phyloP scores from a whole-genome alignment of 2,329 filamentous ascomycete species.

The Metarhizium anisopliae region DNA sequence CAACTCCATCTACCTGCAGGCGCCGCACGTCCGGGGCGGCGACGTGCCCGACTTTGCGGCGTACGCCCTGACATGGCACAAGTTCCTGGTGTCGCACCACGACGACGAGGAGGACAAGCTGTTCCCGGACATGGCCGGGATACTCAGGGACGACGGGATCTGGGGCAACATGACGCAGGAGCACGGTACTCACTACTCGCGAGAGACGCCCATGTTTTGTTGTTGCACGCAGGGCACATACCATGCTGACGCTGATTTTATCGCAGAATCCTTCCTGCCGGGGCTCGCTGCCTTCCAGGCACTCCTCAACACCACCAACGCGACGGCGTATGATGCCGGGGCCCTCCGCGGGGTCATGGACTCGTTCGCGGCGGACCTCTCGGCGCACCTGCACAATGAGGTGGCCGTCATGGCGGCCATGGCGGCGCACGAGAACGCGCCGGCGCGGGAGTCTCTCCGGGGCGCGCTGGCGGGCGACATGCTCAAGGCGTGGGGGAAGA shows the following conservation, averaged over 20 bases:
- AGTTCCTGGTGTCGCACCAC: slow-evolving; percentile 51
- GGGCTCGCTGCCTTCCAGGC: slow-evolving; percentile 42
- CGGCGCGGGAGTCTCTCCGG: slow-evolving; percentile 34
- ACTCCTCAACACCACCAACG: slow-evolving; percentile 37
- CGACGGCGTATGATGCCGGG: slow-evolving; percentile 22
- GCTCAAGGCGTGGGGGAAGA: slow-evolving; percentile 55
- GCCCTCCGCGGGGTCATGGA: slow-evolving; percentile 41
- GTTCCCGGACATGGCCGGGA: slow-evolving; percentile 44
- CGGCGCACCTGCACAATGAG: slow-evolving; percentile 46
- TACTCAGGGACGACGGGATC: slow-evolving; percentile 40
- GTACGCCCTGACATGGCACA: slow-evolving; percentile 49
- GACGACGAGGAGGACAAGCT: slow-evolving; percentile 49
- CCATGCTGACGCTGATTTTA: not conserved
- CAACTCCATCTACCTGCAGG: slow-evolving; percentile 55
- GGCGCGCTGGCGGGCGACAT: slow-evolving; percentile 35
- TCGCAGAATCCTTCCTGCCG: slow-evolving; percentile 36
- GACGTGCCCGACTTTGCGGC: slow-evolving; percentile 49
- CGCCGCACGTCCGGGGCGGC: slow-evolving; percentile 37
- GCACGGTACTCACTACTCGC: slow-evolving; percentile 31
- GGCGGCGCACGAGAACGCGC: slow-evolving; percentile 40
- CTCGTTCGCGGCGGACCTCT: slow-evolving; percentile 40
- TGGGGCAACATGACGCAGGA: slow-evolving; percentile 45
- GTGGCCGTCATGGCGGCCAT: slow-evolving; percentile 42
- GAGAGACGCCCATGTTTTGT: no score
- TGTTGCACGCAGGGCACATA: no score